Base-by-base conservation (phyloP, 192 early-diverging fungal genomes). In the Gonapodya prolifera region DNA sequence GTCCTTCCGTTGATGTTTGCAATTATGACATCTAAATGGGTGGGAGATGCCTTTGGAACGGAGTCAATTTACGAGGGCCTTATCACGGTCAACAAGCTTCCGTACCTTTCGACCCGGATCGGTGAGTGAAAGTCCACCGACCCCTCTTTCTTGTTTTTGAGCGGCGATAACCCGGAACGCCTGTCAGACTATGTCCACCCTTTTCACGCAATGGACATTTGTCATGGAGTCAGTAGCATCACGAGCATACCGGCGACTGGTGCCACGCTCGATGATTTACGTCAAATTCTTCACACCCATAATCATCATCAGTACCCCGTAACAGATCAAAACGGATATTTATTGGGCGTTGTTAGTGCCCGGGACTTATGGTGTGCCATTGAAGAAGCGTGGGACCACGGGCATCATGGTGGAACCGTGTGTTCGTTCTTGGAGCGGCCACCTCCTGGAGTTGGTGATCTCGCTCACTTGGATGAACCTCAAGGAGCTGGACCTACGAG, bases 41-140 rank as follows among this genome's bases (percentile, higher is more conserved):
- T 93, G 1, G 92, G 91, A 35, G 94, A 94, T 76, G 84, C 86
- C 69, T 89, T 94, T 77, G 86, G 86, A 35, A 85, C 84, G 70
- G 91, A 91, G 33, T 92, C 93, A 8, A 93, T 95, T 75, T 79
- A 91, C 23, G 93, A 95, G 80, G 90, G 90, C 35, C 89, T 91
- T 35, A 94, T 95, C 35, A 85, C 88, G 69, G 80, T 93, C 36
- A 93, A 93, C 70, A 91, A 91, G 1, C 85, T 91, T 70, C 94
- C 94, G 1, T 92, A 92, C 77, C 80, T 93, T 69, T 16, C 8
- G 8, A 61, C 45, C 23, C 45, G 45, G 23, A 61, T 61, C 45
- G 45, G 45, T 61, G 45, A 61, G 45, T 61, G 45, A 61, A n/a
- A 23, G 45, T 61, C 23, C 23, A 23, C 45, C 45, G 45, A n/a